These are phyloP conservation scores for Tuber indicum DNA, from an alignment of 495 filamentous ascomycete genomes.

Conservation along the genomic window DNA sequence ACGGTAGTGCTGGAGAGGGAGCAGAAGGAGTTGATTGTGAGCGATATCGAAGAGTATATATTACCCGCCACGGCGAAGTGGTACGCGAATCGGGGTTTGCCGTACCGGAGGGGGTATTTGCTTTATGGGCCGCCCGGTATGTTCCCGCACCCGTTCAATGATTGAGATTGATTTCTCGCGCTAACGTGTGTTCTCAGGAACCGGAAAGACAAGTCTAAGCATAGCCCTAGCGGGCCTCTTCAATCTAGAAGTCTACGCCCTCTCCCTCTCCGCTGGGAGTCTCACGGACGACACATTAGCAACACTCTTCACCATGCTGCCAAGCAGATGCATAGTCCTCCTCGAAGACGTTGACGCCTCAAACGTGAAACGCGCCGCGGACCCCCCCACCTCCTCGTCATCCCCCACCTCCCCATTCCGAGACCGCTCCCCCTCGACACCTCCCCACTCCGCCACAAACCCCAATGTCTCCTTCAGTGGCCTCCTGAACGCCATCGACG, in stretches of 20 bases:
- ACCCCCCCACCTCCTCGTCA: constrained; percentile 12
- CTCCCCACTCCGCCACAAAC: neutral
- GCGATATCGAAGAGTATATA: constrained; percentile 83
- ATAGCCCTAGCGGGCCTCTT: constrained; percentile 66
- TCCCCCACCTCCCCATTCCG: neutral
- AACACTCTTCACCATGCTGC: constrained; percentile 61
- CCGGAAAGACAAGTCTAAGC: constrained; percentile 53
- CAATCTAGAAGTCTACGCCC: constrained; percentile 62
- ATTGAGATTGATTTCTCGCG: constrained; percentile 1
- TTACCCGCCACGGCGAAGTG: constrained; percentile 65
- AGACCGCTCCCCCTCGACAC: neutral
- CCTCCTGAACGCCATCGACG: constrained; percentile 72
- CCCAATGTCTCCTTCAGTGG: constrained; percentile 58
- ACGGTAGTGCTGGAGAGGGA: constrained; percentile 73
- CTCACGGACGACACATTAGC: constrained; percentile 65
- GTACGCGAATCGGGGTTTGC: constrained; percentile 78
- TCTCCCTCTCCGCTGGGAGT: constrained; percentile 55
- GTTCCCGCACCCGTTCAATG: neutral
- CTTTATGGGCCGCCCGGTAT: constrained; percentile 57
- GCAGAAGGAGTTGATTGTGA: constrained; percentile 63
- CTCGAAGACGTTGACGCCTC: constrained; percentile 69
- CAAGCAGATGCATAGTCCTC: constrained; percentile 60
- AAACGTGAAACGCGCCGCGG: constrained; percentile 54
- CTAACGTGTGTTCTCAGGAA: constrained; percentile 20
- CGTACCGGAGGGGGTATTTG: constrained; percentile 86